Base-by-base conservation (phyloP, 768 basidiomycete species). In the Bullera alba region DNA sequence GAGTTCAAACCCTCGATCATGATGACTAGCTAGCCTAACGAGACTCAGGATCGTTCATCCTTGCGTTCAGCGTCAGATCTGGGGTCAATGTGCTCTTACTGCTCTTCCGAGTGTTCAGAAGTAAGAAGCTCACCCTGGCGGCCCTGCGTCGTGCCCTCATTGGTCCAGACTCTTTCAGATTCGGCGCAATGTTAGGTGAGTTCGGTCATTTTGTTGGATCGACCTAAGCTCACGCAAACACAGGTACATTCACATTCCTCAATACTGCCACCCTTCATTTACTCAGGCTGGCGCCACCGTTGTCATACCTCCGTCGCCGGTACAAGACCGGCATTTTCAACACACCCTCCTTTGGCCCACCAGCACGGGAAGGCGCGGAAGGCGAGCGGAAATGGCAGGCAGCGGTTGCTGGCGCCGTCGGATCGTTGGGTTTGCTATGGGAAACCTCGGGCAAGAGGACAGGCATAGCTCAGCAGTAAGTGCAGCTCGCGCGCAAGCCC, bases 131-230 rank as follows among this genome's bases (percentile, higher is more conserved):
- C 48, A 80, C 85, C 8, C 72, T 85, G 6, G 72, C 80, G 3
- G 69, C 90, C 21, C 77, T 95, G 43, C 80, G 84, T 3, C 85
- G 81, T 74, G 91, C 89, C 0, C 75, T 93, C 37, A 86, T 95
- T 58, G 90, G 90, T 0, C 55, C 76, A 35, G 91, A 95, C 63
- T 83, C 87, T 0, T 79, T 85, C 64, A 77, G 91, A 17, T 92
- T 93, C 56, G 87, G 83, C 3, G 81, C 83, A 0, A 92, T 92
- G 88, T 76, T 96, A 30, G 89, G 87, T 83, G 54, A 32, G 70
- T 55, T 22, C 27, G 6, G 4, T 17, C 6, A 6, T 26, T 14
- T 28, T 12, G 10, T 26, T 28, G 23, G 23, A 26, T 7, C 6
- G 19, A 39, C 21, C 21, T 8, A 21, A 39, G 14, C 21, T 22